These are phyloP conservation scores for Leccinum fuscescens DNA, from an alignment of 1,284 basidiomycete species.

Conservation along the genomic window DNA sequence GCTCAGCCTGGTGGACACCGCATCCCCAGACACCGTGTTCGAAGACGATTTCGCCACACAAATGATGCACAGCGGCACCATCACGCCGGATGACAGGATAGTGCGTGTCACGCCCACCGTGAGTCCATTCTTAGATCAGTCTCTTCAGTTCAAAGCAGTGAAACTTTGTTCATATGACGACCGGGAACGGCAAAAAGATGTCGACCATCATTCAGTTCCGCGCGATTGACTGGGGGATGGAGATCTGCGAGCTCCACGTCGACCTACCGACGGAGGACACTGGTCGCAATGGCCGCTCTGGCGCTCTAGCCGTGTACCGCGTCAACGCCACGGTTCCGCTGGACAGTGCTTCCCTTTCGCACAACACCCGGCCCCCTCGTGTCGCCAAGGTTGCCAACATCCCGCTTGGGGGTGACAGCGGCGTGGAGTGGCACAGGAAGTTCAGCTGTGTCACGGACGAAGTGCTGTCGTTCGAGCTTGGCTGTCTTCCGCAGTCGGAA, in stretches of 20 bases:
- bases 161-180: background rate
- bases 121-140: constrained; percentile 1
- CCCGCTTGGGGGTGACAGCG: constrained; percentile 1
- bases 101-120: constrained; percentile 15
- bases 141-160: background rate
- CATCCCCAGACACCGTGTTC: constrained; percentile 14
- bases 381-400: constrained; percentile 11
- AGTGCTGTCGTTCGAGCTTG: constrained; percentile 15
- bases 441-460: constrained; percentile 14
- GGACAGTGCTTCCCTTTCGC: constrained; percentile 10
- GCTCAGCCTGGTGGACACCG: constrained; percentile 15
- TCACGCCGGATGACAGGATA: constrained; percentile 15
- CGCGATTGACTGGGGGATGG: constrained; percentile 21
- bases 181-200: constrained; percentile 1
- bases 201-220: constrained; percentile 18
- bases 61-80: constrained; percentile 17
- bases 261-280: constrained; percentile 9
- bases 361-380: constrained; percentile 13
- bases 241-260: constrained; percentile 16
- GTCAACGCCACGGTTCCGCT: constrained; percentile 16
- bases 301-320: constrained; percentile 11
- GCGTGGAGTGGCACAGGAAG: constrained; percentile 13
- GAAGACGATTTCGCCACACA: constrained; percentile 13
- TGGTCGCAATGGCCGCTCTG: constrained; percentile 6
- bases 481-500: constrained; percentile 10